Evolutionary conservation across 805 yeast genomes (phyloP).

Genomic region (Teunomyces tritomae): DNA sequence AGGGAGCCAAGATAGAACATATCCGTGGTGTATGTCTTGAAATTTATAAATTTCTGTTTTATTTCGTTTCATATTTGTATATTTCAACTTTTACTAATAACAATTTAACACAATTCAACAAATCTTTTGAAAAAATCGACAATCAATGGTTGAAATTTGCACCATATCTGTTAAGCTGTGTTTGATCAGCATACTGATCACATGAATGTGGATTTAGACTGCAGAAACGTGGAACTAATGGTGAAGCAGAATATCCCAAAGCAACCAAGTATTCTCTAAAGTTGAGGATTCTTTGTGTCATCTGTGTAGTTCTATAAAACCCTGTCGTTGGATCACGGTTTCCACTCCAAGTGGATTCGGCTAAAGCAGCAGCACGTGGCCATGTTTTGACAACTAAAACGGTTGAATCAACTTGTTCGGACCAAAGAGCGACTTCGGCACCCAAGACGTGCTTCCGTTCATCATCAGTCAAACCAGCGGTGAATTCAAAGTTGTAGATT

Average conservation of each 20-base stretch:
- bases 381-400: conserved; percentile 32
- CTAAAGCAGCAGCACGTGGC: conserved; percentile 43
- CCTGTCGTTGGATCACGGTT: conserved; percentile 29
- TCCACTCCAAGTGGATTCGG: conserved; percentile 42
- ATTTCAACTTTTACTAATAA: not conserved
- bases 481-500: conserved; percentile 36
- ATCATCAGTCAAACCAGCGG: conserved; percentile 25
- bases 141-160: not conserved
- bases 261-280: conserved; percentile 39
- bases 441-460: conserved; percentile 34
- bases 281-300: conserved; percentile 36
- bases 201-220: conserved; percentile 37
- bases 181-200: conserved; percentile 19
- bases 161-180: conserved; percentile 1
- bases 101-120: not conserved
- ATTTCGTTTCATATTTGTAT: too few relatives aligned
- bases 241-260: conserved; percentile 29
- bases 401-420: conserved; percentile 34
- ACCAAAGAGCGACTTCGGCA: conserved; percentile 40
- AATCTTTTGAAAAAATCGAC: not conserved
- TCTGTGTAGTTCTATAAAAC: conserved; percentile 19
- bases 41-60: too few relatives aligned
- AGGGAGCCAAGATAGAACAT: too few relatives aligned
- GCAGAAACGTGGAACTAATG: conserved; percentile 38
- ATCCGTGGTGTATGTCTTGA: too few relatives aligned